phyloP scores from a whole-genome alignment of 2,329 filamentous ascomycete species.

The Arthrobotrys musiformis region DNA sequence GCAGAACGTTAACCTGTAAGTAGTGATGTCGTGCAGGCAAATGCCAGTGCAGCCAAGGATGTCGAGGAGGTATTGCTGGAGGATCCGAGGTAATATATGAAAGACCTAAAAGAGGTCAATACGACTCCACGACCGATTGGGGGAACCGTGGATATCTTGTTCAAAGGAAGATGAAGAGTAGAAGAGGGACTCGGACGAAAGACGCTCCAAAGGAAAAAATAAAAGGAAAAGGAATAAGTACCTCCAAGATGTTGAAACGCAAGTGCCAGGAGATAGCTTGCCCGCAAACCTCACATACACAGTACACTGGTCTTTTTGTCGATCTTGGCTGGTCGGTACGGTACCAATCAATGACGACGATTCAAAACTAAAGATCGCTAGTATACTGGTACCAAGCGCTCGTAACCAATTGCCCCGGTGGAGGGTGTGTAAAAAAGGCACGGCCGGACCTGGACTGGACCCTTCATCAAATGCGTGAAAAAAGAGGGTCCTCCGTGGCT shows the following conservation, averaged over 20 bases:
- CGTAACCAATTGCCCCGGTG: slow-evolving; percentile 43
- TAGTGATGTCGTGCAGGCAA: slow-evolving; percentile 5
- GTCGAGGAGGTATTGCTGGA: slow-evolving; percentile 4
- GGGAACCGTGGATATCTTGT: slow-evolving; percentile 15
- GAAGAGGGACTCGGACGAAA: slow-evolving; percentile 20
- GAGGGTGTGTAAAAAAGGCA: slow-evolving; percentile 7
- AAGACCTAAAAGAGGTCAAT: slow-evolving; percentile 11
- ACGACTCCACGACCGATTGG: slow-evolving; percentile 4
- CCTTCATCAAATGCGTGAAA: no score
- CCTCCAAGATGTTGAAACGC: slow-evolving; percentile 43
- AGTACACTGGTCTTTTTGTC: slow-evolving; percentile 17
- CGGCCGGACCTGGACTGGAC: slow-evolving; percentile 10
- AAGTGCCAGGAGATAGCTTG: slow-evolving; percentile 38
- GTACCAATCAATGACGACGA: slow-evolving; percentile 44
- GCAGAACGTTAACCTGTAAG: slow-evolving; percentile 1
- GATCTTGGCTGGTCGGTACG: slow-evolving; percentile 7
- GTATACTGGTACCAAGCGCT: slow-evolving; percentile 48
- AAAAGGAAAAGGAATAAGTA: slow-evolving; percentile 27
- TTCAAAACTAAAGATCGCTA: slow-evolving; percentile 28
- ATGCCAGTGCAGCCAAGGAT: slow-evolving; percentile 28
- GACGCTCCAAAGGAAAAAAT: slow-evolving; percentile 18
- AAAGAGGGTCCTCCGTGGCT: slow-evolving; percentile 8
- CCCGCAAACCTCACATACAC: slow-evolving; percentile 34
- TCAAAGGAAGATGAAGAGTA: slow-evolving; percentile 12
- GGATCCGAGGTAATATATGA: slow-evolving; percentile 7